A percentile compares a stretch with the other conserved stretches of the same genome.
phyloP scores from a whole-genome alignment of 495 filamentous ascomycete species.

The Cairneyella variabilis region DNA sequence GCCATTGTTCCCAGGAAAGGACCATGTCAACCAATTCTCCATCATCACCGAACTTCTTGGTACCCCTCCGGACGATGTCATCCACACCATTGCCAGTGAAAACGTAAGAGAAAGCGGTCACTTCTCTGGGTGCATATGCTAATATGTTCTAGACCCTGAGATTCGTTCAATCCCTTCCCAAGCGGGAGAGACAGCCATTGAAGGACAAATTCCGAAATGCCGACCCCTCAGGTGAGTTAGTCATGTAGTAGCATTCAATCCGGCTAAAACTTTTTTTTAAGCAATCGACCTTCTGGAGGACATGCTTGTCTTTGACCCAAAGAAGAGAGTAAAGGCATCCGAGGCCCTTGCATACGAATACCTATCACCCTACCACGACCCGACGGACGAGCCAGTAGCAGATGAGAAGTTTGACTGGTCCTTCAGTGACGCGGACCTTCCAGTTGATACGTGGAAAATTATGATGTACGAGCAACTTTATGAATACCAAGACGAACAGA shows the following conservation, averaged over 20 bases:
- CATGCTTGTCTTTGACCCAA: slow-evolving; percentile 97
- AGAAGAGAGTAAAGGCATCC: slow-evolving; percentile 80
- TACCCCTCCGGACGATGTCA: slow-evolving; percentile 98
- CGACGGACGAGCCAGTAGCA: slow-evolving; percentile 89
- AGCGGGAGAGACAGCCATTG: slow-evolving; percentile 85
- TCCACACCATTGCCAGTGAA: slow-evolving; percentile 96
- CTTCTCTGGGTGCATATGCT: neutral
- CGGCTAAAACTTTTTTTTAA: slow-evolving; percentile 31
- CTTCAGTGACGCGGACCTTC: slow-evolving; percentile 98
- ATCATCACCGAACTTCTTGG: slow-evolving; percentile 98
- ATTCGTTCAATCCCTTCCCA: slow-evolving; percentile 97
- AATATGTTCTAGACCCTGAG: slow-evolving; percentile 66
- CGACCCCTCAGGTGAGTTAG: slow-evolving; percentile 72
- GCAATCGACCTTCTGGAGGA: slow-evolving; percentile 91
- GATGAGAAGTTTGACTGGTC: slow-evolving; percentile 99
- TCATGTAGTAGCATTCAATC: neutral
- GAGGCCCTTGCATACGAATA: slow-evolving; percentile 89
- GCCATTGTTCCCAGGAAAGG: slow-evolving; percentile 96
- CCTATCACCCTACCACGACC: slow-evolving; percentile 94
- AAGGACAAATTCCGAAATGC: slow-evolving; percentile 94
- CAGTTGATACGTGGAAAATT: slow-evolving; percentile 99
- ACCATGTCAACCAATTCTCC: slow-evolving; percentile 98
- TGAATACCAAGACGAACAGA: slow-evolving; percentile 17
- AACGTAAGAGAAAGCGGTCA: slow-evolving; percentile 55
- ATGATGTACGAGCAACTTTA: slow-evolving; percentile 78